These are phyloP conservation scores for Ceratocystis smalleyi DNA, from an alignment of 2,329 filamentous ascomycete genomes.

Conservation along the genomic window DNA sequence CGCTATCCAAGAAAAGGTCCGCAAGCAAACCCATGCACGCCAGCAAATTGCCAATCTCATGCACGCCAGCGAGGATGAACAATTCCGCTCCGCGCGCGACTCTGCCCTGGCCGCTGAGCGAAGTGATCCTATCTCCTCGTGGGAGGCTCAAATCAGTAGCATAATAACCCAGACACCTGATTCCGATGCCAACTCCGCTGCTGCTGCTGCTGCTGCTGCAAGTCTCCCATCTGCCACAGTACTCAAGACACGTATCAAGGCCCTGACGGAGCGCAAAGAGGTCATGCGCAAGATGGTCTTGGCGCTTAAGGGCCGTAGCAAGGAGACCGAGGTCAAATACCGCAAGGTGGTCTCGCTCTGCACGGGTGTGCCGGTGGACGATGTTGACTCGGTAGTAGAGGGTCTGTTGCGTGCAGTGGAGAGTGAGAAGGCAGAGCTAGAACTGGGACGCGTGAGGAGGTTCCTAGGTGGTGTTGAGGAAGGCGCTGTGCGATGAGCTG, in stretches of 20 bases:
- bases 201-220: constrained; percentile 36
- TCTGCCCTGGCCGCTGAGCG: constrained; percentile 20
- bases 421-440: constrained; percentile 63
- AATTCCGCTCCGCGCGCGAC: constrained; percentile 32
- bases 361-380: constrained; percentile 59
- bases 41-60: constrained; percentile 67
- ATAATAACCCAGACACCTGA: constrained; percentile 28
- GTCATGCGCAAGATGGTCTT: constrained; percentile 51
- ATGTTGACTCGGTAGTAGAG: constrained; percentile 68
- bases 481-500: constrained; percentile 32
- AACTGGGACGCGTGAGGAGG: constrained; percentile 59
- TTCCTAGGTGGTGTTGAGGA: constrained; percentile 63
- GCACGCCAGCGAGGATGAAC: constrained; percentile 56
- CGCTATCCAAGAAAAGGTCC: constrained; percentile 48
- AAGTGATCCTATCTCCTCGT: constrained; percentile 33
- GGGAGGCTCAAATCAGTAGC: constrained; percentile 39
- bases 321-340: constrained; percentile 76
- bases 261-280: constrained; percentile 54
- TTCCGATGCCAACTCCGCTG: constrained; percentile 27
- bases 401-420: constrained; percentile 75
- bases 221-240: constrained; percentile 27
- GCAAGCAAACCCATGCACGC: constrained; percentile 47
- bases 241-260: constrained; percentile 52
- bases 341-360: constrained; percentile 76
- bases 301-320: constrained; percentile 60